Evolutionary conservation across 2,329 filamentous ascomycete genomes (phyloP).

Genomic region (Xylariaceae sp.): DNA sequence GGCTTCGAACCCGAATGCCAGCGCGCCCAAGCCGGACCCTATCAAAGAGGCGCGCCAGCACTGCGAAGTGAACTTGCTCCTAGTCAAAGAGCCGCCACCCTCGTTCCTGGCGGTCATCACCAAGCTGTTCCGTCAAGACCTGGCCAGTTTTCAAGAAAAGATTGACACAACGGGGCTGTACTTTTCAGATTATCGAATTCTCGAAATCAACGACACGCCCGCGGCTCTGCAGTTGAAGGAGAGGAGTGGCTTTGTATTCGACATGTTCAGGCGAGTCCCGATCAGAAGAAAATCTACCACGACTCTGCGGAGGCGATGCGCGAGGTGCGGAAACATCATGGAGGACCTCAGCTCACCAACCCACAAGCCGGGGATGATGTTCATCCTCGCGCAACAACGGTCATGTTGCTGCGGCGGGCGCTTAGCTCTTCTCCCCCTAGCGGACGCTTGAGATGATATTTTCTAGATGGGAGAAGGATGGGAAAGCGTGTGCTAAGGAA

Average conservation of each 20-base stretch:
- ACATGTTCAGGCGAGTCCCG: constrained; percentile 55
- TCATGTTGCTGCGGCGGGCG: constrained; percentile 51
- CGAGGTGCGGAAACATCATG: constrained; percentile 60
- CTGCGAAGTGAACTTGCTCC: constrained; percentile 48
- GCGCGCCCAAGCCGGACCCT: constrained; percentile 33
- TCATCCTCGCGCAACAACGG: constrained; percentile 50
- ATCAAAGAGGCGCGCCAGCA: constrained; percentile 38
- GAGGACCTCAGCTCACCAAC: constrained; percentile 45
- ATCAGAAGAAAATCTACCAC: constrained; percentile 41
- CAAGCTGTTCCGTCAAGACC: constrained; percentile 55
- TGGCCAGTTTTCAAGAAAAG: constrained; percentile 52
- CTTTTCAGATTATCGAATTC: constrained; percentile 64
- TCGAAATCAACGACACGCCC: constrained; percentile 59
- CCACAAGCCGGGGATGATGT: constrained; percentile 45
- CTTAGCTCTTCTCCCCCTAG: constrained; percentile 40
- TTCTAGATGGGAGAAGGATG: not conserved
- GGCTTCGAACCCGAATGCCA: constrained; percentile 33
- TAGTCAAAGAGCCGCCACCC: constrained; percentile 41
- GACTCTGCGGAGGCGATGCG: constrained; percentile 43
- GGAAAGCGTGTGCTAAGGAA: too few relatives aligned
- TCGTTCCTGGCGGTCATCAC: constrained; percentile 54
- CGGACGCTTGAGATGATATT: not conserved
- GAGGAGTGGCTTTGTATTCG: constrained; percentile 38
- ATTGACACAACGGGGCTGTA: constrained; percentile 64
- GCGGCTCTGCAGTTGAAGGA: constrained; percentile 39